Conservation (phyloP, 257 asterid species). For the Mitragyna speciosa region DNA sequence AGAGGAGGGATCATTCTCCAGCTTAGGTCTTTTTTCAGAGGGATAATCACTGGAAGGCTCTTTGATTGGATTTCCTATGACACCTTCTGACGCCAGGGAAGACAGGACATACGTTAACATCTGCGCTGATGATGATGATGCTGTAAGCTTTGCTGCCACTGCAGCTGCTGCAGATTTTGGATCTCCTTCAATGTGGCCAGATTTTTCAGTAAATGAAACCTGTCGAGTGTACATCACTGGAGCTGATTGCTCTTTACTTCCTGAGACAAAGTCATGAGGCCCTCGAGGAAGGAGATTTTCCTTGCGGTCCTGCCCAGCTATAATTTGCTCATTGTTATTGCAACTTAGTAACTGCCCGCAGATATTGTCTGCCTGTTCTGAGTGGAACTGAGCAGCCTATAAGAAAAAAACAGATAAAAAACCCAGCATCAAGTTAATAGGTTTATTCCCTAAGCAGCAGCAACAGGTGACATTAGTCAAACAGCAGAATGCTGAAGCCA, state of each 20-base stretch:
- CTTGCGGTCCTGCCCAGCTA: constrained; percentile 37
- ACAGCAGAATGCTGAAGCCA: background rate
- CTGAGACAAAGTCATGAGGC: constrained; percentile 32
- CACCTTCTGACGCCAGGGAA: constrained; percentile 85
- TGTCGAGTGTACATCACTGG: constrained; percentile 62
- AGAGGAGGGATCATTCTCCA: constrained; percentile 47
- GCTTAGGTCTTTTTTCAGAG: constrained; percentile 63
- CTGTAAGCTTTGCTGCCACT: constrained; percentile 79
- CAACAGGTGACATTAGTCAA: background rate
- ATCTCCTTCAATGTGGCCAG: constrained; percentile 47
- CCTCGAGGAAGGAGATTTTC: constrained; percentile 32
- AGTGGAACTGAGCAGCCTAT: constrained; percentile 72
- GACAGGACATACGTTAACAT: constrained; percentile 78
- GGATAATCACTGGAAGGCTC: constrained; percentile 49
- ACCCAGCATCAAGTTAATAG: background rate
- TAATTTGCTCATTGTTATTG: constrained; percentile 28
- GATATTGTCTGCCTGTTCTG: constrained; percentile 52
- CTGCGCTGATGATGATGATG: constrained; percentile 85
- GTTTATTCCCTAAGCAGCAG: background rate
- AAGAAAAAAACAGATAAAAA: constrained; percentile 1
- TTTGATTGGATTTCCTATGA: constrained; percentile 44
- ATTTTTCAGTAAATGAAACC: constrained; percentile 43
- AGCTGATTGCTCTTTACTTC: constrained; percentile 46
- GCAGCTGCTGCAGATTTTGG: constrained; percentile 82
- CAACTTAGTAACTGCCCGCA: constrained; percentile 39